These are phyloP conservation scores for Auricularia cornea DNA, from an alignment of 768 basidiomycete species.

Conservation along the genomic window DNA sequence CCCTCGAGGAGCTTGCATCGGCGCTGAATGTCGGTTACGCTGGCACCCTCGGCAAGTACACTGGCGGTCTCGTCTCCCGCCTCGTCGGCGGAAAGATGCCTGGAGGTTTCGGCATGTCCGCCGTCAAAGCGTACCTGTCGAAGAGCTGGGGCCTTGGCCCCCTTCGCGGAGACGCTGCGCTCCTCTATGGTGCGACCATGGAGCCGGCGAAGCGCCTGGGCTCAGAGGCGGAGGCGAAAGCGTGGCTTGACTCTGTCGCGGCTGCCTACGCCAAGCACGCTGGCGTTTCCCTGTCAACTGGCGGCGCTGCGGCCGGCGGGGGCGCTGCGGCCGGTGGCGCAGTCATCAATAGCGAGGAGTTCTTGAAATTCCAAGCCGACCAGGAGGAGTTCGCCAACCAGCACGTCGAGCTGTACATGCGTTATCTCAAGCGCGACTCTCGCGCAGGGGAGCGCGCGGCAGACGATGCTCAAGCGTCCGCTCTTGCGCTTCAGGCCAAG, in stretches of 20 bases:
- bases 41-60: slow-evolving; percentile 90
- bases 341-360: slow-evolving; percentile 95
- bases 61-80: slow-evolving; percentile 80
- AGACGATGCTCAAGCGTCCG: slow-evolving; percentile 76
- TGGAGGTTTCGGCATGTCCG: slow-evolving; percentile 92
- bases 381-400: slow-evolving; percentile 88
- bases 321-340: slow-evolving; percentile 59
- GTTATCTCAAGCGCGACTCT: slow-evolving; percentile 89
- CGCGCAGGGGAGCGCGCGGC: slow-evolving; percentile 86
- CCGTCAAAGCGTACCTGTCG: slow-evolving; percentile 79
- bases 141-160: slow-evolving; percentile 97
- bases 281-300: slow-evolving; percentile 74
- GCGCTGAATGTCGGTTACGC: slow-evolving; percentile 72
- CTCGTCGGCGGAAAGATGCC: slow-evolving; percentile 96
- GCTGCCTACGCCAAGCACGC: slow-evolving; percentile 79
- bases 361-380: slow-evolving; percentile 90
- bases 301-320: slow-evolving; percentile 50
- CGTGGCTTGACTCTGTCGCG: slow-evolving; percentile 86
- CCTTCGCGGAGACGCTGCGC: slow-evolving; percentile 78
- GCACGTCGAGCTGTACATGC: slow-evolving; percentile 94
- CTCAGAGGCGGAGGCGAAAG: slow-evolving; percentile 85
- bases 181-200: slow-evolving; percentile 83
- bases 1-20: slow-evolving; percentile 90
- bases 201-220: slow-evolving; percentile 92
- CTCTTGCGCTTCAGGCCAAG: slow-evolving; percentile 64